A percentile compares a stretch with the other conserved stretches of the same genome.
Evolutionary conservation across 208 protist genomes (phyloP).

Genomic region (Tritrichomonas musculus): DNA sequence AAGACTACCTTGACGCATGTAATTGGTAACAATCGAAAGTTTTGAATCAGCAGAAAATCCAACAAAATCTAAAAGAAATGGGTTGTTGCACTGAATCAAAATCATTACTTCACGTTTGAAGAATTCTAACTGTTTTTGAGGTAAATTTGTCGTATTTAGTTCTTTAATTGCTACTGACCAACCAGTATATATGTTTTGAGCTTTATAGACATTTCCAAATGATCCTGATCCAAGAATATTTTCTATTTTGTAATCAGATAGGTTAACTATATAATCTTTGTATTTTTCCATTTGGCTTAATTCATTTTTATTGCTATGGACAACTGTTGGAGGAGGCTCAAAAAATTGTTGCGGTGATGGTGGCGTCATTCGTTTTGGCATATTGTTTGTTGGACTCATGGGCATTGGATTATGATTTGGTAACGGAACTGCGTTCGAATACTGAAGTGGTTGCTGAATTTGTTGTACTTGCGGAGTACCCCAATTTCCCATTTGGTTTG

Average conservation of each 20-base stretch:
- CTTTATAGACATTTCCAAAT: neutral
- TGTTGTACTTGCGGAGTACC: no score
- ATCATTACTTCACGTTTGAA: constrained; percentile 6
- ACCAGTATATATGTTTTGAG: neutral
- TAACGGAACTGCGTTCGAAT: no score
- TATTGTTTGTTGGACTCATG: no score
- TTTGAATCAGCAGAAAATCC: neutral
- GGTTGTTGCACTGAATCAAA: neutral
- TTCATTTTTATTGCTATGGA: neutral
- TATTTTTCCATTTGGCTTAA: neutral
- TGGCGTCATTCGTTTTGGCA: no score
- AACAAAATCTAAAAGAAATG: neutral
- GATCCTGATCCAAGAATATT: neutral
- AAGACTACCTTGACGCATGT: neutral
- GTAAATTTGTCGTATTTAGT: neutral
- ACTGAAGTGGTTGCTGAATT: no score
- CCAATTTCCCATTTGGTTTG: no score
- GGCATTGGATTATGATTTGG: no score
- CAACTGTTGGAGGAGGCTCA: no score
- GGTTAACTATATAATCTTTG: neutral
- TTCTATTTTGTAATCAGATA: neutral
- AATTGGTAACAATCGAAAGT: neutral
- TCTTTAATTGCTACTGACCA: neutral
- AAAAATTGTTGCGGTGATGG: no score
- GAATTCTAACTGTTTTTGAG: neutral